Conservation (phyloP, 352 stramenopile species). For the Globisporangium takayamanum region DNA sequence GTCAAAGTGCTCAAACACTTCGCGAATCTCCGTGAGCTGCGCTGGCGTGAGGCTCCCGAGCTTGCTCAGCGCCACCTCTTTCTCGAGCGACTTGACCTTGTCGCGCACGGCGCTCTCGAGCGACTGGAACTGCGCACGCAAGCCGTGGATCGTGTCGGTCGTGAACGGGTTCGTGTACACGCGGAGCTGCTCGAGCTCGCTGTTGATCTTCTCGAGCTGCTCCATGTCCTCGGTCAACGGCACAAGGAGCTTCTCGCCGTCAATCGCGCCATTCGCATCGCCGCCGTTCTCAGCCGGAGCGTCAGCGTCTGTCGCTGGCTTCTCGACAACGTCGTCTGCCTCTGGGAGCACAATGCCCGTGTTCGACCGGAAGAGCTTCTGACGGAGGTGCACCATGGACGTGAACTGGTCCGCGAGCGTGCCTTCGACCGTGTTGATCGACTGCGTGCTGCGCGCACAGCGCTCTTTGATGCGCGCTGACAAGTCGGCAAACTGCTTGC, state of each 20-base stretch:
- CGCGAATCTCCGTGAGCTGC: conserved; percentile 84
- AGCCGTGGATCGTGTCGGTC: conserved; percentile 85
- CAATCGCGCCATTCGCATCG: not conserved
- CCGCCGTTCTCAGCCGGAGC: conserved; percentile 4
- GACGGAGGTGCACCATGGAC: conserved; percentile 67
- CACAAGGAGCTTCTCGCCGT: conserved; percentile 22
- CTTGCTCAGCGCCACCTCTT: conserved; percentile 81
- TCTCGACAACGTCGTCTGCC: conserved; percentile 18
- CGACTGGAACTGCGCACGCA: conserved; percentile 80
- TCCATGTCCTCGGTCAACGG: conserved; percentile 77
- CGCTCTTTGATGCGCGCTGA: conserved; percentile 75
- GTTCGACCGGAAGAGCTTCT: conserved; percentile 63
- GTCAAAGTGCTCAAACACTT: conserved; percentile 90
- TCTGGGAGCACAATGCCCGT: conserved; percentile 37
- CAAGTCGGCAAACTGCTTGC: conserved; percentile 67
- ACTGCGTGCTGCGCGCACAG: conserved; percentile 61
- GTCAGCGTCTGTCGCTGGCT: not conserved
- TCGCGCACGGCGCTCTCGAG: conserved; percentile 72
- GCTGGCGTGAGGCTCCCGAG: conserved; percentile 76
- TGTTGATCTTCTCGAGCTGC: conserved; percentile 74
- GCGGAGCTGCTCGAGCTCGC: conserved; percentile 70
- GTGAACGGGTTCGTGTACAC: conserved; percentile 89
- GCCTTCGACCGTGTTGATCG: conserved; percentile 73
- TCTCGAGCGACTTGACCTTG: conserved; percentile 86
- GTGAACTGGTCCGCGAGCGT: conserved; percentile 72